Evolutionary conservation across 306 rosid species (phyloP).

Genomic region (Trifolium fragiferum): DNA sequence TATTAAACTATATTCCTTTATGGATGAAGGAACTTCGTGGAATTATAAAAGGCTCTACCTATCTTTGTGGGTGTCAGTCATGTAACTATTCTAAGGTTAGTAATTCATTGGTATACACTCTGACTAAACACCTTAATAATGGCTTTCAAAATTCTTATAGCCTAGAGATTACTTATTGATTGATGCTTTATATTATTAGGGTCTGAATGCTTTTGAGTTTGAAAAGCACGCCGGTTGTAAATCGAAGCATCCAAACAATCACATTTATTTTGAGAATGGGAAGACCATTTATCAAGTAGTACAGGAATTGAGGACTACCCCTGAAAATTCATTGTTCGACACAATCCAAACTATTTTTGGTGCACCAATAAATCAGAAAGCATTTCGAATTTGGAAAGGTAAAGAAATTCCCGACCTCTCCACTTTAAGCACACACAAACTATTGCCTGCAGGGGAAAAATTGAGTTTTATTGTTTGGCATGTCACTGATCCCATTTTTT

Average conservation of each 20-base stretch:
- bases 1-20: slow-evolving; percentile 36
- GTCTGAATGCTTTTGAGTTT: slow-evolving; percentile 81
- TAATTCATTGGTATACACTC: slow-evolving; percentile 21
- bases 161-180: slow-evolving; percentile 24
- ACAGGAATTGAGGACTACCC: slow-evolving; percentile 84
- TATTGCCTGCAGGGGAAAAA: background rate
- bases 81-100: slow-evolving; percentile 72
- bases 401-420: slow-evolving; percentile 9
- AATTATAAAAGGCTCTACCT: slow-evolving; percentile 81
- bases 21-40: slow-evolving; percentile 81
- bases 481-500: slow-evolving; percentile 4
- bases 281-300: slow-evolving; percentile 85
- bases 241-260: slow-evolving; percentile 90
- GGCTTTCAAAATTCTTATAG: slow-evolving; percentile 14
- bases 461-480: slow-evolving; percentile 1
- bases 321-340: slow-evolving; percentile 75
- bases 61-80: slow-evolving; percentile 82
- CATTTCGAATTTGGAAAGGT: slow-evolving; percentile 87
- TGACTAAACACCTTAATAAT: slow-evolving; percentile 14
- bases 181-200: slow-evolving; percentile 49
- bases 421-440: slow-evolving; percentile 17
- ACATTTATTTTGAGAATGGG: slow-evolving; percentile 82
- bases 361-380: slow-evolving; percentile 82
- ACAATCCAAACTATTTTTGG: slow-evolving; percentile 80
- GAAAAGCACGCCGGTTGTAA: slow-evolving; percentile 89